phyloP scores from a whole-genome alignment of 2,329 filamentous ascomycete genomes.

The Pseudopyricularia cyperi region DNA sequence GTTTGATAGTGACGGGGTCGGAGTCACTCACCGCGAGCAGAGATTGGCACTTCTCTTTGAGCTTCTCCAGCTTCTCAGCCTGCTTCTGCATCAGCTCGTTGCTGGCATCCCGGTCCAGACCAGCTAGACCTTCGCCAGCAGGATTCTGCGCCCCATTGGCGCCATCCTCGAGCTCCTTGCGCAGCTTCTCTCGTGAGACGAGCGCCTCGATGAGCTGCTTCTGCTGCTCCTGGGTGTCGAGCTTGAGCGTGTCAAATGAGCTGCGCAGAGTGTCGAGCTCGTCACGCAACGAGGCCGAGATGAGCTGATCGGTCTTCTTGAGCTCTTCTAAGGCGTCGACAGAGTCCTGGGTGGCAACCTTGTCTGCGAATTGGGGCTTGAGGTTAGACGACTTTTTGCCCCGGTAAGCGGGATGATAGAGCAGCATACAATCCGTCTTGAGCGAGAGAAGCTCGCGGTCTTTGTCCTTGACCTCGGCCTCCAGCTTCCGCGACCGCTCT shows the following conservation, averaged over 20 bases:
- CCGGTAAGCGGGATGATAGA: conserved; percentile 5
- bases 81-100: conserved; percentile 25
- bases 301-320: conserved; percentile 44
- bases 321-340: conserved; percentile 42
- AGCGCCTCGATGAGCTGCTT: conserved; percentile 39
- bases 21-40: not conserved
- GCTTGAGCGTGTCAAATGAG: conserved; percentile 32
- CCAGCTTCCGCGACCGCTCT: conserved; percentile 29
- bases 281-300: conserved; percentile 42
- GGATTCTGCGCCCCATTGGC: conserved; percentile 18
- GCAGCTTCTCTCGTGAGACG: conserved; percentile 31
- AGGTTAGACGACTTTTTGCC: not conserved
- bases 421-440: conserved; percentile 35
- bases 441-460: conserved; percentile 41
- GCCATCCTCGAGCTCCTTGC: conserved; percentile 29
- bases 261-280: conserved; percentile 43
- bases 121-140: conserved; percentile 4
- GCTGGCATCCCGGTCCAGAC: conserved; percentile 8
- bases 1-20: not conserved
- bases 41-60: conserved; percentile 20
- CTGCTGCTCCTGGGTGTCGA: conserved; percentile 44
- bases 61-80: conserved; percentile 43
- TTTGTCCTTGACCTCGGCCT: conserved; percentile 35
- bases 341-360: conserved; percentile 34
- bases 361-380: not conserved